phyloP scores from a whole-genome alignment of 768 basidiomycete genomes.

The Lentinula sp. region DNA sequence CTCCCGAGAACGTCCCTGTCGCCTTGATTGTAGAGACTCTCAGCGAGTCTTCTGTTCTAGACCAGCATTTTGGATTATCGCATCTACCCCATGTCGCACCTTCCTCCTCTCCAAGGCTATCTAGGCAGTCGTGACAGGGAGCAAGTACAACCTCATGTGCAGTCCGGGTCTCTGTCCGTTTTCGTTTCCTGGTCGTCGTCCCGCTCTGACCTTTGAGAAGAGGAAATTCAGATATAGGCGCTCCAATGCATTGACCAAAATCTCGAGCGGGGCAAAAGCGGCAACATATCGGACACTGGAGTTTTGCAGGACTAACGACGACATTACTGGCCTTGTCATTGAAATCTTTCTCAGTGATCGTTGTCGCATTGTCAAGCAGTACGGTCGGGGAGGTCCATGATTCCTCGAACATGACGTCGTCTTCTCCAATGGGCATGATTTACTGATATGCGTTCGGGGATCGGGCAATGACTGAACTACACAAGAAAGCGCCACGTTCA shows the following conservation, averaged over 20 bases:
- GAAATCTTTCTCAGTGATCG: background rate
- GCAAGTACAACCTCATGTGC: background rate
- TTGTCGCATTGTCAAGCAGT: background rate
- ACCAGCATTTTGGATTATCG: conserved; percentile 6
- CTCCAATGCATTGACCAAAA: conserved; percentile 2
- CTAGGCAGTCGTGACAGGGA: conserved; percentile 3
- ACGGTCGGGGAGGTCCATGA: background rate
- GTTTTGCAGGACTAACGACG: background rate
- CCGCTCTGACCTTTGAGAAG: background rate
- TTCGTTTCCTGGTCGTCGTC: background rate
- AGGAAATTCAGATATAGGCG: conserved; percentile 1
- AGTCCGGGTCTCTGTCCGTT: conserved; percentile 2
- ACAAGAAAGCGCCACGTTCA: background rate
- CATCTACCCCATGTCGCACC: conserved; percentile 5
- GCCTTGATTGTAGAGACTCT: background rate
- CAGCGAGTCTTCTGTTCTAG: background rate
- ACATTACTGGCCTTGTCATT: background rate
- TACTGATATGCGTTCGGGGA: background rate
- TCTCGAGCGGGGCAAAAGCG: background rate
- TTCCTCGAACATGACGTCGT: conserved; percentile 4
- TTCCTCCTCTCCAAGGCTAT: conserved; percentile 5
- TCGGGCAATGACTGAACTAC: background rate
- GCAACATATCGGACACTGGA: conserved; percentile 1
- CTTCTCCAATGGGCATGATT: conserved; percentile 4
- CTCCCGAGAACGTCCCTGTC: background rate